Percentiles rank a stretch among this genome's conserved stretches.
phyloP scores from a whole-genome alignment of 2,329 filamentous ascomycete genomes.

The Hypoxylon sp. region DNA sequence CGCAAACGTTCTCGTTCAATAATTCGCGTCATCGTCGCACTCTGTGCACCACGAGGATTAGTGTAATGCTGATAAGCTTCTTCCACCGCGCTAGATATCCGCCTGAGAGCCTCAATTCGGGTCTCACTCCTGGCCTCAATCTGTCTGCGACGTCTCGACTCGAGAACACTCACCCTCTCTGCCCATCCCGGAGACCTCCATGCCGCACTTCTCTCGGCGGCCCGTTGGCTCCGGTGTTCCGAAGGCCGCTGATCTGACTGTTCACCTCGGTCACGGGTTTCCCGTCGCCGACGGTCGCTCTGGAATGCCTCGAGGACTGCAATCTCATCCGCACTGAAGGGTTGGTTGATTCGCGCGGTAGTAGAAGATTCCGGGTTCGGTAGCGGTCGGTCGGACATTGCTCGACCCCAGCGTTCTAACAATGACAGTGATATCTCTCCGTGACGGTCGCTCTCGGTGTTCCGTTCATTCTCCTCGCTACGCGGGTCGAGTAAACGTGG shows the following conservation, averaged over 20 bases:
- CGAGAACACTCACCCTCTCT: conserved; percentile 53
- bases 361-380: conserved; percentile 55
- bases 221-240: conserved; percentile 28
- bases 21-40: conserved; percentile 54
- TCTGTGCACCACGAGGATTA: conserved; percentile 43
- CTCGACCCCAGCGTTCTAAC: conserved; percentile 57
- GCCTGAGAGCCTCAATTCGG: not conserved
- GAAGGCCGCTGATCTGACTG: conserved; percentile 12
- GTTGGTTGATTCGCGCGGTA: conserved; percentile 62
- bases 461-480: conserved; percentile 61
- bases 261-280: conserved; percentile 15
- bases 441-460: conserved; percentile 57
- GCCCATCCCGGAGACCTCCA: conserved; percentile 53
- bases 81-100: not conserved
- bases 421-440: conserved; percentile 47
- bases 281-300: conserved; percentile 65
- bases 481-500: conserved; percentile 66
- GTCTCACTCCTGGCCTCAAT: not conserved
- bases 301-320: conserved; percentile 71
- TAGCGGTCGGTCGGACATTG: conserved; percentile 47
- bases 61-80: not conserved
- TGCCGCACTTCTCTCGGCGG: conserved; percentile 39
- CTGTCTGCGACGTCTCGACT: not conserved
- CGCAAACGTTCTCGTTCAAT: conserved; percentile 54
- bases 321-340: conserved; percentile 69